Evolutionary conservation across 2,329 filamentous ascomycete genomes (phyloP).

Genomic region (Microdochium trichocladiopsis): DNA sequence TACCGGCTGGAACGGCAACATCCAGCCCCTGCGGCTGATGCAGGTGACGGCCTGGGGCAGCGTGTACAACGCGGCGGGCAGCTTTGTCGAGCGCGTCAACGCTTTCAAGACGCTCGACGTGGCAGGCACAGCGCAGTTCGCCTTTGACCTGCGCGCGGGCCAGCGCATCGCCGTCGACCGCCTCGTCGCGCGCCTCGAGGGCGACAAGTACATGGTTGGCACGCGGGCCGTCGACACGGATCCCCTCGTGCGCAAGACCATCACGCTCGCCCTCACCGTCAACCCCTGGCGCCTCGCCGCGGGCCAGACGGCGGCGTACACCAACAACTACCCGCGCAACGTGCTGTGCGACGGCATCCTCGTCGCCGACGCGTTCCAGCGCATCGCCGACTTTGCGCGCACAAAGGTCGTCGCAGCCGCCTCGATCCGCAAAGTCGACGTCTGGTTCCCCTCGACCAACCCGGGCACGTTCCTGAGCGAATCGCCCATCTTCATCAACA

Average conservation of each 20-base stretch:
- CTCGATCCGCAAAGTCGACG: neutral
- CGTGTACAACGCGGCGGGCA: neutral
- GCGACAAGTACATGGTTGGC: neutral
- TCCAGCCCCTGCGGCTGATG: neutral
- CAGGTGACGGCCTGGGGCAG: neutral
- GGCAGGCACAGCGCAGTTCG: neutral
- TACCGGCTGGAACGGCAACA: neutral
- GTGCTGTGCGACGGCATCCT: neutral
- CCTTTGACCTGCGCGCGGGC: neutral
- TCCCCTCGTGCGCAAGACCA: neutral
- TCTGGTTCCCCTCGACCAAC: slow-evolving; percentile 1
- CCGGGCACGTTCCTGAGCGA: neutral
- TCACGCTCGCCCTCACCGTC: neutral
- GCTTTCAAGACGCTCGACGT: slow-evolving; percentile 1
- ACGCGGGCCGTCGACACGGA: neutral
- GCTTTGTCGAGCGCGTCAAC: neutral
- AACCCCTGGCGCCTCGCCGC: neutral
- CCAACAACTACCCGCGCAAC: neutral
- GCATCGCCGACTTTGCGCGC: neutral
- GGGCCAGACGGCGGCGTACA: neutral
- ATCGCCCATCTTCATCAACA: neutral
- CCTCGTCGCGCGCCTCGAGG: neutral
- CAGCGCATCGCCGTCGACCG: neutral
- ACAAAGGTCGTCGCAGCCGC: neutral
- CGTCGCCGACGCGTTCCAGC: slow-evolving; percentile 1